phyloP scores from a whole-genome alignment of 2,329 filamentous ascomycete genomes.

The Nemania abortiva region DNA sequence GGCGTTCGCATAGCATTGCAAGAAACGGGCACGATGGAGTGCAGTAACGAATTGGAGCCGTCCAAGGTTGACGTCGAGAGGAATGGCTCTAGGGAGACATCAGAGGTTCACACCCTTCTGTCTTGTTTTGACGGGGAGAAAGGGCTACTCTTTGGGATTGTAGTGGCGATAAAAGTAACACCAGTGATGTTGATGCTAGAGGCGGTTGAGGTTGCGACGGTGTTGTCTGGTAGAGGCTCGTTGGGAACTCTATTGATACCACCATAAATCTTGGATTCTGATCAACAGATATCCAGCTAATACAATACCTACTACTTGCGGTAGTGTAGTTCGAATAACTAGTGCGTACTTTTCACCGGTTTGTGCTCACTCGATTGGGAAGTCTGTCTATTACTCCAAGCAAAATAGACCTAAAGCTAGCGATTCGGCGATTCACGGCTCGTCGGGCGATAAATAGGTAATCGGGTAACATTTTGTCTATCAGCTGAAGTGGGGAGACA shows the following conservation, averaged over 20 bases:
- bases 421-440: slow-evolving; percentile 21
- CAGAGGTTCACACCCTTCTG: slow-evolving; percentile 3
- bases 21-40: slow-evolving; percentile 21
- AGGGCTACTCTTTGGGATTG: slow-evolving; percentile 1
- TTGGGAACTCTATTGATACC: slow-evolving; percentile 8
- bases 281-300: not conserved
- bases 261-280: slow-evolving; percentile 16
- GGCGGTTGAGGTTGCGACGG: slow-evolving; percentile 6
- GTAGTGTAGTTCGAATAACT: not conserved
- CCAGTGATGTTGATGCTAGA: slow-evolving; percentile 17
- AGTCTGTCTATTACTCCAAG: not conserved
- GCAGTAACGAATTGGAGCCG: slow-evolving; percentile 22
- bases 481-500: slow-evolving; percentile 26
- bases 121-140: not conserved
- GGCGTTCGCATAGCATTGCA: slow-evolving; percentile 36
- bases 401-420: not conserved
- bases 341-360: not conserved
- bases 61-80: slow-evolving; percentile 1
- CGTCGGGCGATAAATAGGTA: slow-evolving; percentile 15
- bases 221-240: slow-evolving; percentile 7
- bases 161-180: slow-evolving; percentile 16
- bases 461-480: slow-evolving; percentile 3
- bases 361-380: not conserved
- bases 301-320: not conserved
- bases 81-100: slow-evolving; percentile 9